Evolutionary conservation across 345 rosid genomes (phyloP).

Genomic region (Erodium maritimum): DNA sequence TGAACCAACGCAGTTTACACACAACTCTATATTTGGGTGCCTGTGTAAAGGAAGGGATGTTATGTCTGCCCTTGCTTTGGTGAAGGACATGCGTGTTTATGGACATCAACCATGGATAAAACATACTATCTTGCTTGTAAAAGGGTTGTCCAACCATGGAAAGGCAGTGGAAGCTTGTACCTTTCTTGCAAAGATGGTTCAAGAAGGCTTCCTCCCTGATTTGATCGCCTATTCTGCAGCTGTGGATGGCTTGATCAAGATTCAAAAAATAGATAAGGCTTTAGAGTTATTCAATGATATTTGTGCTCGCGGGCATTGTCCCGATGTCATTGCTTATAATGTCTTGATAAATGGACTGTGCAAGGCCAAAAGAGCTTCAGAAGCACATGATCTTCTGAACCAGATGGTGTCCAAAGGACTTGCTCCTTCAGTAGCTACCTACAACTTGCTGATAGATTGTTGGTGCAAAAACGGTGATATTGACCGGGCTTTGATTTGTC

Average conservation of each 20-base stretch:
- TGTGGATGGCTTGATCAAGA: slow-evolving; percentile 48
- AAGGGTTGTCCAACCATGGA: slow-evolving; percentile 40
- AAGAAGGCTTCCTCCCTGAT: slow-evolving; percentile 69
- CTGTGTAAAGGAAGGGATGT: slow-evolving; percentile 50
- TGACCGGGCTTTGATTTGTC: slow-evolving; percentile 42
- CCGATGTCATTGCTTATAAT: slow-evolving; percentile 76
- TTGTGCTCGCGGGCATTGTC: slow-evolving; percentile 44
- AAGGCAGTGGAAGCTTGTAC: slow-evolving; percentile 47
- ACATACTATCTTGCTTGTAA: slow-evolving; percentile 54
- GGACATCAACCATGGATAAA: slow-evolving; percentile 81
- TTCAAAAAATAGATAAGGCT: slow-evolving; percentile 44
- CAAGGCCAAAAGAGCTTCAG: slow-evolving; percentile 43
- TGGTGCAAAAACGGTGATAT: slow-evolving; percentile 60
- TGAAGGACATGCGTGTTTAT: slow-evolving; percentile 57
- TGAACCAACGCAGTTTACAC: slow-evolving; percentile 56
- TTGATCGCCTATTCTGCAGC: slow-evolving; percentile 72
- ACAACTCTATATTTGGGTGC: slow-evolving; percentile 57
- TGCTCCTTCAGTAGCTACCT: slow-evolving; percentile 62
- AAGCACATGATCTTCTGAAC: slow-evolving; percentile 44
- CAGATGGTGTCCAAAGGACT: slow-evolving; percentile 60
- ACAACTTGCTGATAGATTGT: slow-evolving; percentile 70
- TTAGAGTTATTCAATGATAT: slow-evolving; percentile 50
- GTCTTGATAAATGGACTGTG: slow-evolving; percentile 63
- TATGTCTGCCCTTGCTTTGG: slow-evolving; percentile 42
- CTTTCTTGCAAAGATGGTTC: slow-evolving; percentile 47